phyloP scores from a whole-genome alignment of 2,329 filamentous ascomycete species.

The Paecilomyces fulvus region DNA sequence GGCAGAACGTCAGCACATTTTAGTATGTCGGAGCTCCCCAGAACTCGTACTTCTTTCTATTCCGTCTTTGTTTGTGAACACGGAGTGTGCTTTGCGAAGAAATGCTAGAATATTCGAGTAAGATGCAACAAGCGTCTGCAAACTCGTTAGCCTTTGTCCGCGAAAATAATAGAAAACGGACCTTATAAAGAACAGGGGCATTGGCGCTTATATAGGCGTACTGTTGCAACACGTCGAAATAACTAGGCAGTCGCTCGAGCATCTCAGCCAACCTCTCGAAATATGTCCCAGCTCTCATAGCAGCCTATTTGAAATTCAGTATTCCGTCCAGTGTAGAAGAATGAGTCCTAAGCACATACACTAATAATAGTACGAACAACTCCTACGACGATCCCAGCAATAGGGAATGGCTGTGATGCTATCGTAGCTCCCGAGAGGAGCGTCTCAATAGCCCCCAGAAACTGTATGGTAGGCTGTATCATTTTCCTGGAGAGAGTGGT shows the following conservation, averaged over 20 bases:
- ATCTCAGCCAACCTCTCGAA: slow-evolving; percentile 7
- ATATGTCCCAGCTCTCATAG: slow-evolving; percentile 6
- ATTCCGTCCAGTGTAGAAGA: background rate
- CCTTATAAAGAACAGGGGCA: slow-evolving; percentile 1
- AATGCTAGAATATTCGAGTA: slow-evolving; percentile 4
- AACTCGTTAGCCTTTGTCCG: background rate
- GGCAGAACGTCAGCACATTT: background rate
- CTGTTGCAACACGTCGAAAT: slow-evolving; percentile 2
- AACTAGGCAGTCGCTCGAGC: slow-evolving; percentile 4
- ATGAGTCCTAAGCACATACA: background rate
- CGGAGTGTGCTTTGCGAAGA: background rate
- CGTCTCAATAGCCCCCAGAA: slow-evolving; percentile 3
- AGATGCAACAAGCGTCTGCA: slow-evolving; percentile 2
- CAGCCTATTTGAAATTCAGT: background rate
- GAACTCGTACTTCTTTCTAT: slow-evolving; percentile 1
- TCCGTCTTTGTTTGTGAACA: background rate
- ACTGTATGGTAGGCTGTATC: background rate
- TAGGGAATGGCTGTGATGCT: slow-evolving; percentile 3
- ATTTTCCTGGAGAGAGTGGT: background rate
- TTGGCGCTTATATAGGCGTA: background rate
- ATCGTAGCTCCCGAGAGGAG: slow-evolving; percentile 4
- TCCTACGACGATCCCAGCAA: slow-evolving; percentile 5
- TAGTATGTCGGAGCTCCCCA: no score
- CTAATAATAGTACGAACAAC: slow-evolving; percentile 4
- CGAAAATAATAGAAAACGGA: background rate